These are phyloP conservation scores for Trichoderma aggressivum DNA, from an alignment of 2,329 filamentous ascomycete species.

Conservation along the genomic window DNA sequence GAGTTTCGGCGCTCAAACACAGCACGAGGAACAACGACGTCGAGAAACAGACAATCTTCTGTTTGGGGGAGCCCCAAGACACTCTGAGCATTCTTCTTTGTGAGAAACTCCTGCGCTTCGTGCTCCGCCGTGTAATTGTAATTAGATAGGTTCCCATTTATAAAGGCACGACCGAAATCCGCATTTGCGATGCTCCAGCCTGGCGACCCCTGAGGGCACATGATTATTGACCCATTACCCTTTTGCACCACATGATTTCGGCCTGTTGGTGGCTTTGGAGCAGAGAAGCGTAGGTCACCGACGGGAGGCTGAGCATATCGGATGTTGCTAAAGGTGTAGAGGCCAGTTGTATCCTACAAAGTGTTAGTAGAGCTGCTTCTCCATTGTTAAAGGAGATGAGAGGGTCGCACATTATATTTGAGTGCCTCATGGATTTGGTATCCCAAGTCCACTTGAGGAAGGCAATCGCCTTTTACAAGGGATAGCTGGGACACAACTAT, in stretches of 20 bases:
- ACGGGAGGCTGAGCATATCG: background rate
- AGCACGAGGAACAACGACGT: background rate
- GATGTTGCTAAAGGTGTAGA: background rate
- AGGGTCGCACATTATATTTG: background rate
- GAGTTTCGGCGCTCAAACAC: background rate
- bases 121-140: background rate
- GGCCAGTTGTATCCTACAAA: background rate
- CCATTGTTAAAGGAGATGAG: background rate
- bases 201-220: background rate
- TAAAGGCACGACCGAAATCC: background rate
- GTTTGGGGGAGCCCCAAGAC: background rate
- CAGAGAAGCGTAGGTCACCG: background rate
- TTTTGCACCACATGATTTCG: background rate
- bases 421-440: background rate
- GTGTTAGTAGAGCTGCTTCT: background rate
- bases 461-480: background rate
- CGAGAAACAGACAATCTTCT: background rate
- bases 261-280: background rate
- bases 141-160: background rate
- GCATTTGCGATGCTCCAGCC: background rate
- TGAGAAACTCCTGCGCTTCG: background rate
- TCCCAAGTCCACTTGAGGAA: background rate
- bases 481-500: background rate
- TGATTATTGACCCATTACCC: background rate
- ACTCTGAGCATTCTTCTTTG: background rate